Conservation (phyloP, 257 asterid genomes). For the Solanum arcanum region DNA sequence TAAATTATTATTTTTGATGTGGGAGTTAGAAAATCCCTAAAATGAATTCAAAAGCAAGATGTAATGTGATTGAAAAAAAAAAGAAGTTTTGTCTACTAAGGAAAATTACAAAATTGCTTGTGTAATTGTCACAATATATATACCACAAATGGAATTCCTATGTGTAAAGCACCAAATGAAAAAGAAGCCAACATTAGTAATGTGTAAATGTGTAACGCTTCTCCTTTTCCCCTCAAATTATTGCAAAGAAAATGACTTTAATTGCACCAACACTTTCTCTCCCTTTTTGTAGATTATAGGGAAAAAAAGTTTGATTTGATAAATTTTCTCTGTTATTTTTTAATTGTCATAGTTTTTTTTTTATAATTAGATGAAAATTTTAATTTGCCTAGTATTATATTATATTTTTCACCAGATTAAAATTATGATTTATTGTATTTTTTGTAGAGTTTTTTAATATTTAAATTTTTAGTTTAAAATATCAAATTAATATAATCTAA, state of each 20-base stretch:
- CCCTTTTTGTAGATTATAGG: neutral
- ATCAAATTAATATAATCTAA: no score
- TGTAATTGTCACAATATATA: neutral
- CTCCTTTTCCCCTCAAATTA: neutral
- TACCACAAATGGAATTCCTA: neutral
- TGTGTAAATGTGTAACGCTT: neutral
- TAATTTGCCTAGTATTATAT: no score
- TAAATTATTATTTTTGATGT: no score
- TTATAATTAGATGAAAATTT: no score
- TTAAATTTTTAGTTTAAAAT: no score
- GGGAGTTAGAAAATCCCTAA: neutral
- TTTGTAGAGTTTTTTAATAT: no score
- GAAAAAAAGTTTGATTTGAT: neutral
- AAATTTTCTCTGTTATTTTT: neutral
- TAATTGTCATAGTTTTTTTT: no score
- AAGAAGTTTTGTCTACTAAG: neutral
- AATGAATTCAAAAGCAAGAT: neutral
- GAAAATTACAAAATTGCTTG: neutral
- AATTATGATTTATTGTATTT: no score
- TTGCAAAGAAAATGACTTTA: neutral
- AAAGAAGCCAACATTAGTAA: neutral
- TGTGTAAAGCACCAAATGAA: neutral
- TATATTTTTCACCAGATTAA: no score
- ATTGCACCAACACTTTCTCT: neutral
- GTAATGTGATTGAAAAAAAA: neutral